Conservation (phyloP, 176 grass and related monocot species). For the Bonia amplexicaulis region DNA sequence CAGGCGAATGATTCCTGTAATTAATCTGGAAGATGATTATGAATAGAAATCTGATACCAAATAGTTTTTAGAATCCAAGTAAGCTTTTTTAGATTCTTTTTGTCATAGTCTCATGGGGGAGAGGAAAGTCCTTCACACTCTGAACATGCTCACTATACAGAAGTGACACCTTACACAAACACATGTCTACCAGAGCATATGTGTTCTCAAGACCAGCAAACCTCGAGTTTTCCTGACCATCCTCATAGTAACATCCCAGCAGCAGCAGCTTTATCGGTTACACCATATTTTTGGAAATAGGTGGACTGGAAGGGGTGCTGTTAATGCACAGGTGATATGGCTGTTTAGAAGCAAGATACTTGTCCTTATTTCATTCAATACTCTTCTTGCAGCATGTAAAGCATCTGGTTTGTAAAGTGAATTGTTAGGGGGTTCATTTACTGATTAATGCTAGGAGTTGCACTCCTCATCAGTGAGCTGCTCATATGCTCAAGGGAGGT, state of each 20-base stretch:
- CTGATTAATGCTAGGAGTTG: background rate
- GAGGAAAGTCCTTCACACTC: constrained; percentile 15
- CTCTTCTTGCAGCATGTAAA: background rate
- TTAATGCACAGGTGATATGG: constrained; percentile 39
- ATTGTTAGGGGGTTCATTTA: background rate
- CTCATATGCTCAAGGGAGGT: background rate
- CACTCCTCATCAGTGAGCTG: background rate
- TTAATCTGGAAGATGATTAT: constrained; percentile 41
- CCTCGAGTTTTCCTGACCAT: constrained; percentile 26
- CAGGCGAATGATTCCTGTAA: constrained; percentile 28
- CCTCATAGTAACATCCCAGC: constrained; percentile 19
- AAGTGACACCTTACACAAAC: constrained; percentile 8
- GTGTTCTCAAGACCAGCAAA: constrained; percentile 25
- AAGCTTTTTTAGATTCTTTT: constrained; percentile 22
- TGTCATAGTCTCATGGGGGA: background rate
- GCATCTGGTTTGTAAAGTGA: background rate
- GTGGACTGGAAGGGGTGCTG: constrained; percentile 25
- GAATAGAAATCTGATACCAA: constrained; percentile 32
- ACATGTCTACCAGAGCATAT: constrained; percentile 13
- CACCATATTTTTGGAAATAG: constrained; percentile 23
- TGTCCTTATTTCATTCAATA: background rate
- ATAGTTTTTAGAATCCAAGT: constrained; percentile 37
- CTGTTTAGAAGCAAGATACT: background rate
- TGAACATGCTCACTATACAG: constrained; percentile 33
- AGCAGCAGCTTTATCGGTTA: background rate